Evolutionary conservation across 768 basidiomycete species (phyloP), one percentile per base, ranked within the genome.

Genomic region (Trametes cinnabarina): DNA sequence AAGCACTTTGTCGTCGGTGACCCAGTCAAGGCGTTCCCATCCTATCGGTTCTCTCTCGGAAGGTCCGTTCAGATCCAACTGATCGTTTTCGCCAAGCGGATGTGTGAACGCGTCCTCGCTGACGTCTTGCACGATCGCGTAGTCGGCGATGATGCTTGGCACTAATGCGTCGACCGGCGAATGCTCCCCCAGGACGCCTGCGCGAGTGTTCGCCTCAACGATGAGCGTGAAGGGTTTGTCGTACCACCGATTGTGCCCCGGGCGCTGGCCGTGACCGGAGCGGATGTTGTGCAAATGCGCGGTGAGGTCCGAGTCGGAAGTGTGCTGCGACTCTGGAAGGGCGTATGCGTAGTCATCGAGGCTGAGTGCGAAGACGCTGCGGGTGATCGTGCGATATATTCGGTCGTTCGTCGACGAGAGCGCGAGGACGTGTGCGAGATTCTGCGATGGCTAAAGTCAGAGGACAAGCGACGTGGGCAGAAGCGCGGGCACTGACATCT

Each of bases 111-210:
- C 71, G 7, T 75, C 69, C 17, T 70, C 63, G 55, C 89, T 84
- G 11, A 94, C 77, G 8, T 82, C 83, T 64, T 89, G 79, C 0
- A 83, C 82, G 35, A 97, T 74, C 1, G 86, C 86, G 64, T 91
- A 95, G 63, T 97, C 93, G 30, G 85, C 84, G 8, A 90, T 84
- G 47, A 94, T 88, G 60, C 90, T 91, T 0, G 94, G 94, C 2
- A 95, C 85, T 14, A 98, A 77, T 1, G 94, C 96, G 61, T 97
- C 95, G 57, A 87, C 87, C 0, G 91, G 87, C 0, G 92, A 90
- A 69, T 96, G 94, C 73, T 98, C 95, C 4, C 95, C 95, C 66
- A 85, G 83, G 40, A 90, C 88, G 37, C 93, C 91, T 6, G 92
- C 90, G 35, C 91, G 85, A 2, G 87, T 86, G 52, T 88, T 90